Base-by-base conservation (phyloP, 1,139 yeast genomes). In the Pichia sp. region DNA sequence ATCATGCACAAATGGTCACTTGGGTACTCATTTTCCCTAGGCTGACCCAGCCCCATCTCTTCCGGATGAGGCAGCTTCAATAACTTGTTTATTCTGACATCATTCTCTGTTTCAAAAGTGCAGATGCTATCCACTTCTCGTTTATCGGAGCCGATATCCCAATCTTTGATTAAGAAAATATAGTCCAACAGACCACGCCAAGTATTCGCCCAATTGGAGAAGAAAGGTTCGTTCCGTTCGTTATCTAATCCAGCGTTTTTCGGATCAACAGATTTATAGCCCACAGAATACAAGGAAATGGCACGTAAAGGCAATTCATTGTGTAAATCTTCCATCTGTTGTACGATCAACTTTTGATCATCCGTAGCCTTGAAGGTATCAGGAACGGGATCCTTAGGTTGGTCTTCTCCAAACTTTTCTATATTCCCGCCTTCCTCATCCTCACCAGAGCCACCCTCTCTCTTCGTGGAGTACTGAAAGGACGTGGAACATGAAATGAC, bases 111-210 rank as follows among this genome's bases (percentile, higher is more conserved):
- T 37, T 64, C 69, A 33, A 79, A 66, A 3, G 59, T 58, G 10
- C 45, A 41, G 15, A 61, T 26, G 11, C 57, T 48, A 36, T 75
- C 81, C 5, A 69, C 59, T 14, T 50, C 51, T 1, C 42, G 35
- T 29, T 50, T 53, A 37, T 64, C 62, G 2, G 57, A 52, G 10
- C 44, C 48, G 1, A 29, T 12, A 27, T 63, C 60, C 82, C 84
- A 77, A 0, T 63, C 55, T 20, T 68, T 64, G 4, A 86, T 55
- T 3, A 78, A 66, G 45, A 85, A 81, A 11, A 87, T 76, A 53
- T 87, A 87, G 53, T 87, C 96, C 29, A 87, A 58, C 31, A 86
- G 60, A 0, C 96, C 96, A 44, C 87, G 68, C 94, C 95, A 87
- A 0, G 83, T 58, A 52, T 82, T 82, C 0, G 96, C 95, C 96